Base-by-base conservation (phyloP, 192 early-diverging fungal genomes). In the Chytriomyces sp. region DNA sequence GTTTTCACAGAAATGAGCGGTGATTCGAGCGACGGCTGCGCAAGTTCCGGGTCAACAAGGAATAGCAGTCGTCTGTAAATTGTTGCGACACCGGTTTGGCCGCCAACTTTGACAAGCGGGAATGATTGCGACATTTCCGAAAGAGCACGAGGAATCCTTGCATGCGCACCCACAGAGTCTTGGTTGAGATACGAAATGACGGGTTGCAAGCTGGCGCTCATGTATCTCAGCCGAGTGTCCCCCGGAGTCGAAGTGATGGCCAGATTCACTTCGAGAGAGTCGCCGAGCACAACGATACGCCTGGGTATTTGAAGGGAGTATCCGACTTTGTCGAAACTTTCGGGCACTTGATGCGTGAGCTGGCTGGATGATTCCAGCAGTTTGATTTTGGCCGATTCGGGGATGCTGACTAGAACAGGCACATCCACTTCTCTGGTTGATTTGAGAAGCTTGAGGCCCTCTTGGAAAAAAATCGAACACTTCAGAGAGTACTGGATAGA, bases 401-500 rank as follows among this genome's bases (percentile, higher is more conserved):
- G 77, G 60, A 78, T 78, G 43, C 20, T 10, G 3, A 78, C 48
- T 3, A 45, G 45, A 26, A 78, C 61, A 23, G 77, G 69, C 43
- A 72, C 46, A 28, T 72, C 69, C 0, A 72, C 9, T 20, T 78
- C 77, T 8, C 43, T 10, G 48, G 13, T n/a, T 7, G 61, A 47
- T 35, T 72, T 72, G 45, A 78, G 26, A 13, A 78, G 61, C 45
- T 66, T 63, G 5, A 78, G 35, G 9, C 77, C 77, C 24, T 78
- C 77, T 28, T 78, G 77, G 23, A 23, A 47, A 9, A 71, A 16
- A 16, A 78, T 53, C 3, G 64, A 47, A 26, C 50, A 69, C 59
- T 77, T 77, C 26, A 77, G n/a, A 48, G 69, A 77, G 61, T 77
- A 77, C n/a, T 57, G 48, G 64, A 76, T 76, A 7, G 53, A 57